Percentiles rank a stretch among this genome's conserved stretches.
These are phyloP conservation scores for Aspergillus heteromorphus DNA, from an alignment of 495 filamentous ascomycete genomes.

Conservation along the genomic window DNA sequence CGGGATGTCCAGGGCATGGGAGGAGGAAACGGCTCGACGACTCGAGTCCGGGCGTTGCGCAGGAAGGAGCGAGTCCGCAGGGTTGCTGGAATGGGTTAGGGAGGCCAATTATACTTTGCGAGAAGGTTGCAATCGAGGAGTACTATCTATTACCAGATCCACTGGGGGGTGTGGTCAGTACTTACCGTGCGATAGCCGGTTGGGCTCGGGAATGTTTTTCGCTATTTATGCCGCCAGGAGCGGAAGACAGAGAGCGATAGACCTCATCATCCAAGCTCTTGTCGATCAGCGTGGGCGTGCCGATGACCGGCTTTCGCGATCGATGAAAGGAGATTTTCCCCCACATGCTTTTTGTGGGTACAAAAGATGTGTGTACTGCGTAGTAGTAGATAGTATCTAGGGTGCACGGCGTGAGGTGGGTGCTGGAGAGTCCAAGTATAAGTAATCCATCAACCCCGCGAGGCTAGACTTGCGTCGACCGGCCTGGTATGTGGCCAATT, in stretches of 20 bases:
- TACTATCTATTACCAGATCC: no score
- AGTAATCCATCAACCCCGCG: background rate
- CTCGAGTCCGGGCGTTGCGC: constrained; percentile 7
- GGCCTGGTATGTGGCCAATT: background rate
- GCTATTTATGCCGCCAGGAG: constrained; percentile 2
- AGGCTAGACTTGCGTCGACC: background rate
- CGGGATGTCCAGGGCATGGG: constrained; percentile 22
- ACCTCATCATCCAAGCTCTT: constrained; percentile 34
- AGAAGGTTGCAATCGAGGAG: background rate
- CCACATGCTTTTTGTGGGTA: constrained; percentile 36
- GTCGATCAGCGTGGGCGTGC: constrained; percentile 39
- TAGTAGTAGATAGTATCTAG: no score
- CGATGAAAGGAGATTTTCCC: constrained; percentile 35
- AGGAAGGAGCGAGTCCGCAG: constrained; percentile 5
- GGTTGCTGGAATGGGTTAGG: constrained; percentile 12
- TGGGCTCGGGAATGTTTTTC: constrained; percentile 25
- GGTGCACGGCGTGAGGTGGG: background rate
- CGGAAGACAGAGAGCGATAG: constrained; percentile 15
- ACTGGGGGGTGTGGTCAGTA: no score
- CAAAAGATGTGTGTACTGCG: no score
- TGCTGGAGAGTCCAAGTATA: background rate
- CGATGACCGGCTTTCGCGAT: constrained; percentile 38
- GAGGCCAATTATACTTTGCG: constrained; percentile 2
- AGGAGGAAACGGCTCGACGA: constrained; percentile 21
- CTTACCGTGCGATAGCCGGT: constrained; percentile 40